Percentiles rank a stretch among this genome's conserved stretches.
Evolutionary conservation across 108 stramenopile species (phyloP).

Genomic region (Mediolabrus comicus): DNA sequence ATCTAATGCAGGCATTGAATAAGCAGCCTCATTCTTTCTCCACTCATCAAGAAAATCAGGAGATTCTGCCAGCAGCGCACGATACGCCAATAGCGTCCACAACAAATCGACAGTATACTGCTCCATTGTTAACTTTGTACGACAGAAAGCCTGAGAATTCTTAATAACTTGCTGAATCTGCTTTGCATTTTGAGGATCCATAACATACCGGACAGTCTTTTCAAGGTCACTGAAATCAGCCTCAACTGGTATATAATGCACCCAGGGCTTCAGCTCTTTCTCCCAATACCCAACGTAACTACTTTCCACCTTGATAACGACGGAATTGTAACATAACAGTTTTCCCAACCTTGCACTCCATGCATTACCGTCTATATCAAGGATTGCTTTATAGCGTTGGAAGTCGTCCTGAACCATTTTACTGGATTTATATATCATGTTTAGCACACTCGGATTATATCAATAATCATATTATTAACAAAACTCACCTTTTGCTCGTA

Average conservation of each 20-base stretch:
- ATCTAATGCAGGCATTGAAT: conserved; percentile 17
- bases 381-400: conserved; percentile 31
- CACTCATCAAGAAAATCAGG: conserved; percentile 19
- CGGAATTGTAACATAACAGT: conserved; percentile 42
- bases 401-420: conserved; percentile 32
- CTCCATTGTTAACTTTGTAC: conserved; percentile 30
- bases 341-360: conserved; percentile 42
- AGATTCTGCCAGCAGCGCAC: conserved; percentile 16
- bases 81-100: conserved; percentile 26
- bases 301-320: conserved; percentile 49
- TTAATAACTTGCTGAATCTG: conserved; percentile 32
- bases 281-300: conserved; percentile 42
- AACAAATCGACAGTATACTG: conserved; percentile 29
- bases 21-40: conserved; percentile 19
- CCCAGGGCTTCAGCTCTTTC: conserved; percentile 35
- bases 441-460: no score
- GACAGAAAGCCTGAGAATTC: conserved; percentile 44
- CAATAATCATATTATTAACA: no score
- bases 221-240: conserved; percentile 34
- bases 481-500: neutral
- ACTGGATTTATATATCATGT: no score
- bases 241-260: conserved; percentile 49
- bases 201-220: conserved; percentile 25
- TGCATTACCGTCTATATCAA: conserved; percentile 55
- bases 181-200: conserved; percentile 19